Base-by-base conservation (phyloP, 305 asterid genomes). In the Fraxinus latifolia region DNA sequence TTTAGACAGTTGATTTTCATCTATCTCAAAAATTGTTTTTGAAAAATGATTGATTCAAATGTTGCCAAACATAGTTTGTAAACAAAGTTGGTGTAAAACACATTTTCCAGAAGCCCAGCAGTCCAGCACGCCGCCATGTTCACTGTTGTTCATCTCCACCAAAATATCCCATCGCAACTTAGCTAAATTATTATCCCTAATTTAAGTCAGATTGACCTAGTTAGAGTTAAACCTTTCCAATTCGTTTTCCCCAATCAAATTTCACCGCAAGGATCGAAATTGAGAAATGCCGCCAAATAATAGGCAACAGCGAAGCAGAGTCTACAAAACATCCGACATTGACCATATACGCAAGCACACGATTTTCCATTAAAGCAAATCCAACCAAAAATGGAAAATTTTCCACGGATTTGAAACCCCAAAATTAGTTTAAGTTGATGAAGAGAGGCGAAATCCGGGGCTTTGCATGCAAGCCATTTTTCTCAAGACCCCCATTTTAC, bases 381-480 rank as follows among this genome's bases (percentile, higher is more conserved):
- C 68, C 8, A 19, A 29, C 67, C 44, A 19, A 60, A 62, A 68
- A 77, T 70, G 71, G 62, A n/a, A 34, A 44, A 79, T 32, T 68
- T 19, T 44, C 76, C 77, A 36, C 88, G 88, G 91, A 87, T 74
- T 85, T 68, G 80, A 84, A 84, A 82, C 76, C 81, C 83, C 29
- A 74, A 50, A 81, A 70, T 81, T 78, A 70, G 85, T 79, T 53
- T 77, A 23, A 89, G 76, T 83, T 77, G 19, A 86, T 81, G 83
- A 80, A 77, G 82, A 50, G 83, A 79, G 80, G 78, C 87, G 19
- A 84, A 84, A 89, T 84, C 89, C 87, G 81, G 79, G 87, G 83
- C 84, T 79, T 65, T 85, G 87, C 86, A 88, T 84, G 91, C 81
- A 82, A 72, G 77, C 50, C 85, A 81, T 78, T 82, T 81, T 78